Percentiles rank a stretch among this genome's conserved stretches.
Evolutionary conservation across 202 grass and related monocot species (phyloP).

Genomic region (Eragrostis tef): DNA sequence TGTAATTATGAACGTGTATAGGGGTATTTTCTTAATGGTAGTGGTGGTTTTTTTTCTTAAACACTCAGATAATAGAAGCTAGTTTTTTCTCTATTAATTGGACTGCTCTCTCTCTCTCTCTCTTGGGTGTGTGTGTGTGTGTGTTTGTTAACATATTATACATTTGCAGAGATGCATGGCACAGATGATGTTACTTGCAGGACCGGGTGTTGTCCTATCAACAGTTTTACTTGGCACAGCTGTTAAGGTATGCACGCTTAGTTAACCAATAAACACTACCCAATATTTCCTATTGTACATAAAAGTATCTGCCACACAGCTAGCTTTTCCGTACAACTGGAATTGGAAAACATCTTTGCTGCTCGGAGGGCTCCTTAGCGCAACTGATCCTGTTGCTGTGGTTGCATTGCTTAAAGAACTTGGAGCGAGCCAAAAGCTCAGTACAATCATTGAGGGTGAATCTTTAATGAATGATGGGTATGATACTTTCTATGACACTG

Average conservation of each 20-base stretch:
- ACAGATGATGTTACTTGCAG: constrained; percentile 88
- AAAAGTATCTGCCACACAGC: constrained; percentile 44
- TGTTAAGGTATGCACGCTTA: constrained; percentile 64
- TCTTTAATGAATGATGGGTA: constrained; percentile 98
- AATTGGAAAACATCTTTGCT: constrained; percentile 94
- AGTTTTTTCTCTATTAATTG: not conserved
- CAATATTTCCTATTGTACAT: constrained; percentile 14
- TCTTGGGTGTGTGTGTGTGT: too few relatives aligned
- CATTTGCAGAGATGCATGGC: constrained; percentile 76
- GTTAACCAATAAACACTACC: not conserved
- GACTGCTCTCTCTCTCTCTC: too few relatives aligned
- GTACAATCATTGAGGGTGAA: constrained; percentile 92
- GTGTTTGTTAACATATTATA: not conserved
- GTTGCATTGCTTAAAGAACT: constrained; percentile 91
- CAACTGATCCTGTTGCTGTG: constrained; percentile 87
- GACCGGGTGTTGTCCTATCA: constrained; percentile 81
- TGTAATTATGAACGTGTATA: not conserved
- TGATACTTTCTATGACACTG: not conserved
- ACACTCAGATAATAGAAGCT: too few relatives aligned
- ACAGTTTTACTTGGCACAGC: constrained; percentile 66
- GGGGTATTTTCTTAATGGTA: too few relatives aligned
- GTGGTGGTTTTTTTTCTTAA: too few relatives aligned
- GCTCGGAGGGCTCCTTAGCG: constrained; percentile 84
- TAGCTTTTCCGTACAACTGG: constrained; percentile 84
- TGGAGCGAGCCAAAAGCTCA: constrained; percentile 90